phyloP scores from a whole-genome alignment of 257 asterid species.

The Nicotiana paniculata region DNA sequence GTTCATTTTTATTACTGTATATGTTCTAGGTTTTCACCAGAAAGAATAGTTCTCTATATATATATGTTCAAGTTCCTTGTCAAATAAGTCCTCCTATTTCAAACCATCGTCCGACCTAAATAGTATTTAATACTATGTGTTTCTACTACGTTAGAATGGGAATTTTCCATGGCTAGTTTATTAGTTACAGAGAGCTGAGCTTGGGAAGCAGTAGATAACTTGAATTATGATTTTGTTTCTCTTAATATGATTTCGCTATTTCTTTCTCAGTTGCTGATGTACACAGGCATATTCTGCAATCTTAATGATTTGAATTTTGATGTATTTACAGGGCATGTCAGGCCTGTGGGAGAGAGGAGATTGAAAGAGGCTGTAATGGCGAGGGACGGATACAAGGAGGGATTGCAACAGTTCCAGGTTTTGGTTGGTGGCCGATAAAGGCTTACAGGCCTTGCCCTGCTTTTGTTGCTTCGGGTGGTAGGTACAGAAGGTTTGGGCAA shows the following conservation, averaged over 20 bases:
- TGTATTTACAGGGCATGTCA: constrained; percentile 54
- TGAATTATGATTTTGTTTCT: not conserved
- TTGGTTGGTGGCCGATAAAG: constrained; percentile 99
- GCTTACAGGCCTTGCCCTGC: constrained; percentile 95
- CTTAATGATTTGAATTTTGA: not conserved
- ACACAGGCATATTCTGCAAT: not conserved
- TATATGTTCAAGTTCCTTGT: not conserved
- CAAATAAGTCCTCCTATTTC: not conserved
- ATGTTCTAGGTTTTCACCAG: not conserved
- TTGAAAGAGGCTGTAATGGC: constrained; percentile 80
- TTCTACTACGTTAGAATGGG: not conserved
- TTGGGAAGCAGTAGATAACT: not conserved
- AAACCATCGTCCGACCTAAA: not conserved
- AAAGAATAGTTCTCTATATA: not conserved
- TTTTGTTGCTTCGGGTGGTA: constrained; percentile 75
- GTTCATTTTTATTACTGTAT: not conserved
- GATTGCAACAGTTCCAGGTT: constrained; percentile 83
- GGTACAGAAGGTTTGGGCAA: constrained; percentile 74
- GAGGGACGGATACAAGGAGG: constrained; percentile 99
- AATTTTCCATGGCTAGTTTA: not conserved
- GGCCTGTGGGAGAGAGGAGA: constrained; percentile 70
- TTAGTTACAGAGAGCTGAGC: not conserved
- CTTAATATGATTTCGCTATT: not conserved
- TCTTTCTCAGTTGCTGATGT: not conserved
- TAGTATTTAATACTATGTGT: not conserved